Evolutionary conservation across 2,329 filamentous ascomycete genomes (phyloP), one percentile per base, ranked within the genome.

Genomic region (Zymoseptoria passerinii): DNA sequence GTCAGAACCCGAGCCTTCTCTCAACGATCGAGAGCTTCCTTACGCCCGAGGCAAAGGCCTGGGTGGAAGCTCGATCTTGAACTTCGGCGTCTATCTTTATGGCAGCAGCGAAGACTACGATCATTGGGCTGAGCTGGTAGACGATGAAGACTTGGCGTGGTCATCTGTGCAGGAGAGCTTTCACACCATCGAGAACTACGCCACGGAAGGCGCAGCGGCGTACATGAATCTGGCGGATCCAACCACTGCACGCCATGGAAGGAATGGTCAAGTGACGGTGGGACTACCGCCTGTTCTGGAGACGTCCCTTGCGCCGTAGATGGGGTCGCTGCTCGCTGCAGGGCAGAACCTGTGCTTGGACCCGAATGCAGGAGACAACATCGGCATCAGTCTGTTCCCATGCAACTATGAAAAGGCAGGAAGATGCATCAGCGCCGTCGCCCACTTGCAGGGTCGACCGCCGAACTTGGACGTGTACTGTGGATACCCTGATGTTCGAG

Each of bases 41-140:
- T 75, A 77, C 53, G 74, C 76, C 28, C 74, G 77, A 16, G 78
- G 77, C 28, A 76, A 75, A 55, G 74, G 77, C 0, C 68, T 81
- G 1, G 78, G 78, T 3, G 78, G 78, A 13, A 76, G 74, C 8
- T 76, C 71, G 1, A 71, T 73, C 0, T 70, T 79, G 48, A 78
- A 79, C 58, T 74, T 76, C 28, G 69, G 68, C 16, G 77, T 80
- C 13, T 85, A 76, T 67, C 79, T 76, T 2, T 63, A 80, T 27
- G 85, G 85, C 2, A 77, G 81, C 1, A 72, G 74, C 1, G 82
- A 82, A 54, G 85, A 88, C 62, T 87, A 83, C 60, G 77, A 87
- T 28, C 76, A 81, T 55, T 86, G 84, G 83, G 82, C 82, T 0
- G 71, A 75, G 0, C 61, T 80, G 1, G 79, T 82, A 0, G 81